Evolutionary conservation across 2,329 filamentous ascomycete species (phyloP).

Genomic region (Lachnellula occidentalis): DNA sequence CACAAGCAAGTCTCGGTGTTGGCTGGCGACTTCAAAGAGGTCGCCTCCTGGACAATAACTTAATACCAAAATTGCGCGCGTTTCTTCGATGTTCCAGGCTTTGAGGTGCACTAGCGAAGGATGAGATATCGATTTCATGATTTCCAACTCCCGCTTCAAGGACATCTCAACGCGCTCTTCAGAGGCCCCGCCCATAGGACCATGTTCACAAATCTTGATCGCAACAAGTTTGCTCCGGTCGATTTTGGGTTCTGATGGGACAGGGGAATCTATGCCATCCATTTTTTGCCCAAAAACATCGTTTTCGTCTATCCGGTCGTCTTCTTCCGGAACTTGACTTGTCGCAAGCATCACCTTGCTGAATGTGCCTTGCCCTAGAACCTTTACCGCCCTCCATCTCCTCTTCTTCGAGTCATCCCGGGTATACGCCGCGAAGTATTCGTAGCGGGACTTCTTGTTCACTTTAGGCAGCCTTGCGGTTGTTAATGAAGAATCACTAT

Average conservation of each 20-base stretch:
- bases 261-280: conserved; percentile 29
- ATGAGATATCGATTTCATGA: conserved; percentile 82
- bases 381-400: conserved; percentile 72
- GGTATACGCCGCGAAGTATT: conserved; percentile 66
- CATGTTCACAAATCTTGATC: conserved; percentile 92
- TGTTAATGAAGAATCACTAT: conserved; percentile 43
- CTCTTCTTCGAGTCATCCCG: conserved; percentile 64
- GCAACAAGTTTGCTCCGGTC: conserved; percentile 81
- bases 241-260: conserved; percentile 34
- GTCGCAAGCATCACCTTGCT: conserved; percentile 91
- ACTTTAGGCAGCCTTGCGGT: conserved; percentile 32
- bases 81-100: conserved; percentile 81
- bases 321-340: conserved; percentile 56
- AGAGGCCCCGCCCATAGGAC: conserved; percentile 86
- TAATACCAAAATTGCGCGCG: conserved; percentile 76
- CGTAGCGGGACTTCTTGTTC: conserved; percentile 38
- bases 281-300: conserved; percentile 26
- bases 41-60: conserved; percentile 93
- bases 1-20: conserved; percentile 61
- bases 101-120: conserved; percentile 88
- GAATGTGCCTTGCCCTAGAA: conserved; percentile 89
- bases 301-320: conserved; percentile 35
- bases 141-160: conserved; percentile 89
- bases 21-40: conserved; percentile 84
- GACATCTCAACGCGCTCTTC: conserved; percentile 91